A percentile compares a stretch with the other conserved stretches of the same genome.
Conservation (phyloP, 2,329 filamentous ascomycete genomes). For the Fusarium cyanostomum region DNA sequence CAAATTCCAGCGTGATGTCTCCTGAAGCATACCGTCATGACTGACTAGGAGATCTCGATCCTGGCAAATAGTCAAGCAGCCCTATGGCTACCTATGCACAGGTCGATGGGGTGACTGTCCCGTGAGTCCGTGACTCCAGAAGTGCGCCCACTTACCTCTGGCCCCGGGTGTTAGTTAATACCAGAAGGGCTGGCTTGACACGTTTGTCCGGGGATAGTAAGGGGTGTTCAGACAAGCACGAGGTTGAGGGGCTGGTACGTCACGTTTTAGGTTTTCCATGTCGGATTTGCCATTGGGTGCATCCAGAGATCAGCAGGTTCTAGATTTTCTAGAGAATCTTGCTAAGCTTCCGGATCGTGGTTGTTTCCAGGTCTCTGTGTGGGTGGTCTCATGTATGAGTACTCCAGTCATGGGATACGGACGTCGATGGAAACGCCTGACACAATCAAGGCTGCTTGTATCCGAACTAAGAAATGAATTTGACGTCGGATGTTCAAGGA, state of each 20-base stretch:
- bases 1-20: too few species aligned
- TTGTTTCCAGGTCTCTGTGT: not conserved
- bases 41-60: constrained; percentile 12
- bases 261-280: not conserved
- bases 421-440: not conserved
- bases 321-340: constrained; percentile 5
- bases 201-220: not conserved
- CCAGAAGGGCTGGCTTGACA: too few species aligned
- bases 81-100: constrained; percentile 4
- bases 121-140: not conserved
- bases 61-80: not conserved
- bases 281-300: not conserved
- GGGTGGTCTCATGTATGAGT: constrained; percentile 10
- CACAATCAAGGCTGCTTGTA: not conserved
- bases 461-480: not conserved
- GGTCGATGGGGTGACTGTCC: constrained; percentile 5
- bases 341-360: not conserved
- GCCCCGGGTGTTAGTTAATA: not conserved
- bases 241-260: not conserved
- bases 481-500: not conserved
- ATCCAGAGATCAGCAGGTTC: constrained; percentile 18
- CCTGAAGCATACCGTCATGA: not conserved
- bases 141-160: constrained; percentile 6
- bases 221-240: not conserved
- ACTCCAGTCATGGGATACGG: constrained; percentile 1